Conservation (phyloP, 2,329 filamentous ascomycete species). For the Calonectria crousiana region DNA sequence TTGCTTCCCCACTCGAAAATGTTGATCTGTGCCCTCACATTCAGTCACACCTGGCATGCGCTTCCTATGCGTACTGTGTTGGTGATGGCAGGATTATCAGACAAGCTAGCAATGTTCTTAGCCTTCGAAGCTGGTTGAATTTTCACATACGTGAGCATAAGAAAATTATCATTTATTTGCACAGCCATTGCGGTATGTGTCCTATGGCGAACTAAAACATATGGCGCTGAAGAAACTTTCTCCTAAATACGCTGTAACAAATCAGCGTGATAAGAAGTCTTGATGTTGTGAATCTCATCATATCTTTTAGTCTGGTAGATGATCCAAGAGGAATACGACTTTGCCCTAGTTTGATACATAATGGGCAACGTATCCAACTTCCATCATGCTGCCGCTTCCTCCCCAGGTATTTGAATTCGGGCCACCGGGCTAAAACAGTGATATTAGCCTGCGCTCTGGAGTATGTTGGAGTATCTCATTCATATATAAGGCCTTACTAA, state of each 20-base stretch:
- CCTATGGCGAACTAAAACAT: neutral
- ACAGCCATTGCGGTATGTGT: neutral
- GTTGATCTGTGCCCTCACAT: neutral
- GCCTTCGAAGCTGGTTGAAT: neutral
- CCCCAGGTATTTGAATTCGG: constrained; percentile 60
- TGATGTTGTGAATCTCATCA: neutral
- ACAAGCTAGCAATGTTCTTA: neutral
- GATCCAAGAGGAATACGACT: no score
- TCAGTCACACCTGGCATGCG: neutral
- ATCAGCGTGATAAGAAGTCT: no score
- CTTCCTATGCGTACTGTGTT: neutral
- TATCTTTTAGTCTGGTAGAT: neutral
- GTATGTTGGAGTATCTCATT: neutral
- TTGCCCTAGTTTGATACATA: constrained; percentile 28
- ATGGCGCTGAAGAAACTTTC: neutral
- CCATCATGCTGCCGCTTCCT: constrained; percentile 59
- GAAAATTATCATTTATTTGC: neutral
- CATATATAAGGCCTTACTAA: neutral
- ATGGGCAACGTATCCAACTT: constrained; percentile 59
- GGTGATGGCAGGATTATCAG: neutral
- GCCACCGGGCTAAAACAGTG: constrained; percentile 56
- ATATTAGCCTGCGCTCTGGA: constrained; percentile 1
- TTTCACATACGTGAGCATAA: neutral
- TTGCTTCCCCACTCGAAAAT: neutral
- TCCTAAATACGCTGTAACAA: neutral